Evolutionary conservation across 768 basidiomycete species (phyloP).

Genomic region (Xerocomus spinulosus): DNA sequence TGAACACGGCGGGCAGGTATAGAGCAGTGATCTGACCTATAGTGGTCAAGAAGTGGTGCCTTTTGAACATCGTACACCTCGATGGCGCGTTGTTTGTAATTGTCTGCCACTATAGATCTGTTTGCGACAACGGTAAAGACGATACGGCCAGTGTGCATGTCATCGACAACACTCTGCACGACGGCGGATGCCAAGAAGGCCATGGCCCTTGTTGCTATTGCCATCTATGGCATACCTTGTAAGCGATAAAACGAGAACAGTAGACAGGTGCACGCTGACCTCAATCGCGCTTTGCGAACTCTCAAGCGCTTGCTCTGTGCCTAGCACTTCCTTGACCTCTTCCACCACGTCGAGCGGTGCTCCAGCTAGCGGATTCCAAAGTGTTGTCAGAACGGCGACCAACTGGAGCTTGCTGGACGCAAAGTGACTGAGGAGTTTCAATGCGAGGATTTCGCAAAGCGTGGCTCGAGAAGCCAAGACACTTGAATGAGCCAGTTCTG

Average conservation of each 20-base stretch:
- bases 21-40: slow-evolving; percentile 43
- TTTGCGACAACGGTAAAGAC: slow-evolving; percentile 57
- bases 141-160: slow-evolving; percentile 80
- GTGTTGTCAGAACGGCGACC: slow-evolving; percentile 69
- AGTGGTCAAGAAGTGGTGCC: slow-evolving; percentile 79
- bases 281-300: slow-evolving; percentile 82
- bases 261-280: slow-evolving; percentile 43
- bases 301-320: slow-evolving; percentile 51
- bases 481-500: slow-evolving; percentile 72
- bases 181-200: slow-evolving; percentile 78
- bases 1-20: neutral
- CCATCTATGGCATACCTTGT: slow-evolving; percentile 53
- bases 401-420: slow-evolving; percentile 73
- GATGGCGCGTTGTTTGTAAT: slow-evolving; percentile 77
- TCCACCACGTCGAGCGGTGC: slow-evolving; percentile 62
- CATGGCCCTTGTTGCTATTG: slow-evolving; percentile 82
- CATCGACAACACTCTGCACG: slow-evolving; percentile 81
- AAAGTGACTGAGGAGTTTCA: slow-evolving; percentile 77
- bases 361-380: slow-evolving; percentile 83
- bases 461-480: slow-evolving; percentile 69
- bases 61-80: slow-evolving; percentile 64
- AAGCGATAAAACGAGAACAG: neutral
- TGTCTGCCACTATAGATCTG: slow-evolving; percentile 82
- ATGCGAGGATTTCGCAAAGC: slow-evolving; percentile 84
- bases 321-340: slow-evolving; percentile 56